Evolutionary conservation across 148 eudicot species (phyloP).

Genomic region (Chenopodium berlandieri): DNA sequence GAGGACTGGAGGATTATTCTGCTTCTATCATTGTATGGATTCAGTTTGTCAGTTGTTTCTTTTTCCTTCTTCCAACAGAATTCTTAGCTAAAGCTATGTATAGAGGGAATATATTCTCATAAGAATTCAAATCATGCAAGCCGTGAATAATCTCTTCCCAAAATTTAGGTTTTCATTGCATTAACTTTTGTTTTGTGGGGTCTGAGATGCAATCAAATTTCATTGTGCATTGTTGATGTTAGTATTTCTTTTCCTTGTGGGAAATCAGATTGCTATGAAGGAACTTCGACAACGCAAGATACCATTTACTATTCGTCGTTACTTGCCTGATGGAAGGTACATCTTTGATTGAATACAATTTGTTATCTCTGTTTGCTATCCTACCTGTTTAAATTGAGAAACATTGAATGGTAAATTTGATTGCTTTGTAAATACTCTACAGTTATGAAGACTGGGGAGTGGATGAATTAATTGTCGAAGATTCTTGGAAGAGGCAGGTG

Average conservation of each 20-base stretch:
- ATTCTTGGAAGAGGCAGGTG: conserved; percentile 99
- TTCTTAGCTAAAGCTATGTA: too few relatives aligned
- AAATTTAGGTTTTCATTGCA: too few relatives aligned
- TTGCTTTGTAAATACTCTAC: conserved; percentile 9
- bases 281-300: conserved; percentile 88
- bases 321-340: conserved; percentile 97
- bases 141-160: too few relatives aligned
- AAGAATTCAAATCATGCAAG: too few relatives aligned
- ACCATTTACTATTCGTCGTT: conserved; percentile 97
- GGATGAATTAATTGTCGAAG: conserved; percentile 92
- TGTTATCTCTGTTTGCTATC: background rate
- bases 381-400: background rate
- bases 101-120: too few relatives aligned
- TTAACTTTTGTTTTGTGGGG: background rate
- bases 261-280: conserved; percentile 89
- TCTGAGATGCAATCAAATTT: background rate
- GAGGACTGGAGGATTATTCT: too few relatives aligned
- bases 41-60: too few relatives aligned
- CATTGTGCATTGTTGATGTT: background rate
- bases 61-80: too few relatives aligned
- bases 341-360: background rate
- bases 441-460: conserved; percentile 99
- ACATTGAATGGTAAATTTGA: background rate
- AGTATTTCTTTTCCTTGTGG: background rate
- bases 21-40: too few relatives aligned